phyloP scores from a whole-genome alignment of 1,284 basidiomycete species.

The Rhodofomes roseus region DNA sequence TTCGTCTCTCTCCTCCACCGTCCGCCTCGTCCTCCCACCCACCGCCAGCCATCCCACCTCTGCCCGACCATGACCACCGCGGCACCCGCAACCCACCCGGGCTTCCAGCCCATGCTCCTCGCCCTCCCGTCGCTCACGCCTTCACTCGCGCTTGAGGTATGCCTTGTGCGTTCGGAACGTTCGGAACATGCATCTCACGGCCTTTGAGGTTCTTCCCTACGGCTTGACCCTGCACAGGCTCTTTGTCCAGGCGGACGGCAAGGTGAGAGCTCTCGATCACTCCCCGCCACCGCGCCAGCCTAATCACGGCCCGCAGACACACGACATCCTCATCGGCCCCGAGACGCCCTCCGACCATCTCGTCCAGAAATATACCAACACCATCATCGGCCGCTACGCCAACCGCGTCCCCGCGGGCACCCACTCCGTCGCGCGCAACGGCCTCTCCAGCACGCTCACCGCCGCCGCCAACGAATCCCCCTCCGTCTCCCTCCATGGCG shows the following conservation, averaged over 20 bases:
- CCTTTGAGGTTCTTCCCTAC: slow-evolving; percentile 53
- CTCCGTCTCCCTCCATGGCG: slow-evolving; percentile 70
- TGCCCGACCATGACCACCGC: background rate
- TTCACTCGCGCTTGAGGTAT: slow-evolving; percentile 53
- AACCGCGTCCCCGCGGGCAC: slow-evolving; percentile 65
- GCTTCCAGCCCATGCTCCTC: slow-evolving; percentile 49
- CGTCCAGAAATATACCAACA: slow-evolving; percentile 65
- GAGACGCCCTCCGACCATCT: slow-evolving; percentile 57
- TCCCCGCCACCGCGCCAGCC: background rate
- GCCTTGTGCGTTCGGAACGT: slow-evolving; percentile 5
- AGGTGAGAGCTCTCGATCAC: slow-evolving; percentile 35
- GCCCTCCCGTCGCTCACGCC: slow-evolving; percentile 53
- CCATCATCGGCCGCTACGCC: slow-evolving; percentile 67
- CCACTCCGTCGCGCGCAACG: slow-evolving; percentile 50
- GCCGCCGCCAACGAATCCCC: slow-evolving; percentile 45
- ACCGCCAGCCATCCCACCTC: background rate
- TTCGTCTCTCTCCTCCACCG: background rate
- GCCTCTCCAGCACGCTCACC: slow-evolving; percentile 45
- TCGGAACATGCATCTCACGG: slow-evolving; percentile 7
- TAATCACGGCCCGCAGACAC: slow-evolving; percentile 43
- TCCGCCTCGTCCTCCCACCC: background rate
- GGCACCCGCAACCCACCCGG: slow-evolving; percentile 19
- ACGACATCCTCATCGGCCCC: slow-evolving; percentile 72
- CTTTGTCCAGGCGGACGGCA: slow-evolving; percentile 59
- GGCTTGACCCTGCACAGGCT: slow-evolving; percentile 66